Evolutionary conservation across 2,329 filamentous ascomycete species (phyloP).

Genomic region (Alternaria metachromatica): DNA sequence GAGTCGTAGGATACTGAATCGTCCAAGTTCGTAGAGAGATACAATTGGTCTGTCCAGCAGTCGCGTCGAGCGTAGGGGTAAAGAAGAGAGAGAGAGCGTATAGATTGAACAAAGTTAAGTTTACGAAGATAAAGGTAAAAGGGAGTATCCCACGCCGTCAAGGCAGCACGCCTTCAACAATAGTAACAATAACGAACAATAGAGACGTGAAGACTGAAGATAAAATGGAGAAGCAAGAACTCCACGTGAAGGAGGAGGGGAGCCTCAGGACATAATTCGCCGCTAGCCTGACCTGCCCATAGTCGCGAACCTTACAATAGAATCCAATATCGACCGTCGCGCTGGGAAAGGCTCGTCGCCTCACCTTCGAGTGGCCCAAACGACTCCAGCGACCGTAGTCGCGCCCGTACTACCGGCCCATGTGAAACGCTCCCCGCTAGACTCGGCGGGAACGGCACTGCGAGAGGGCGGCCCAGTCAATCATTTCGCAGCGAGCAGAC

Average conservation of each 20-base stretch:
- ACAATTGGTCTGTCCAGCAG: constrained; percentile 42
- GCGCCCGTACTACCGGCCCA: constrained; percentile 23
- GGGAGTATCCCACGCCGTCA: constrained; percentile 36
- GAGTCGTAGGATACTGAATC: constrained; percentile 14
- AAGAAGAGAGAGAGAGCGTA: constrained; percentile 10
- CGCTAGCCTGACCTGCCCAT: constrained; percentile 24
- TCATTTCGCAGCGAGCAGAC: constrained; percentile 11
- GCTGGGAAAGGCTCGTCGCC: constrained; percentile 31
- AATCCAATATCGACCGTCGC: constrained; percentile 33
- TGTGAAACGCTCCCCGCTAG: constrained; percentile 36
- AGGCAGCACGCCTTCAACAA: constrained; percentile 47
- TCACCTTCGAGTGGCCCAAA: constrained; percentile 43
- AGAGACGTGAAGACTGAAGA: constrained; percentile 31
- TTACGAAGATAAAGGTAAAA: constrained; percentile 21
- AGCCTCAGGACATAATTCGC: constrained; percentile 30
- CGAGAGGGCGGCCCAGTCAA: constrained; percentile 21
- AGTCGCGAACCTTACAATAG: constrained; percentile 41
- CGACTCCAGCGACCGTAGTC: constrained; percentile 30
- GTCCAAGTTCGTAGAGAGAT: constrained; percentile 7
- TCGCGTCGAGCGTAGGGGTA: constrained; percentile 36
- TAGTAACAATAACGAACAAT: constrained; percentile 47
- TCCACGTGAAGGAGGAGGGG: constrained; percentile 26
- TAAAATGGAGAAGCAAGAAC: constrained; percentile 12
- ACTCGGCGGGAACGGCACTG: constrained; percentile 20
- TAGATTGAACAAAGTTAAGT: constrained; percentile 21